These are phyloP conservation scores for Poteriospumella lacustris DNA, from an alignment of 108 stramenopile species.

Conservation along the genomic window DNA sequence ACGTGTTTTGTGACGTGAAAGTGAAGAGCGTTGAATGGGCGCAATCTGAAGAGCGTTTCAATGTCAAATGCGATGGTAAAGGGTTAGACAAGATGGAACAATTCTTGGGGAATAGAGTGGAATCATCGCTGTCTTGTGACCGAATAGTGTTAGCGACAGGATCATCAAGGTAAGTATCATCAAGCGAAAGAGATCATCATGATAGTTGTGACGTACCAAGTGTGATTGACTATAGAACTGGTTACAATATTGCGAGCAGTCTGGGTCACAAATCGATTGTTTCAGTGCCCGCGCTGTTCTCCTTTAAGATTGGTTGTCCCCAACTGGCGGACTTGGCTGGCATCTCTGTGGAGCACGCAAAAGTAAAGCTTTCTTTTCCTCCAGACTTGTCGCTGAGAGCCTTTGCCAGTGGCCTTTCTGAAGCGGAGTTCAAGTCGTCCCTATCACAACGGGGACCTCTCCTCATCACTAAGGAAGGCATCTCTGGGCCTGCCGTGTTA, in stretches of 20 bases:
- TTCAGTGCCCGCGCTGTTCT: background rate
- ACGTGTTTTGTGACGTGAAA: background rate
- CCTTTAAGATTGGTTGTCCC: background rate
- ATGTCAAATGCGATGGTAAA: too few species aligned
- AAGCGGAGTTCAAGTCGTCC: too few species aligned
- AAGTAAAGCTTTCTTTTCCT: too few species aligned
- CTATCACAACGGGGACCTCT: background rate
- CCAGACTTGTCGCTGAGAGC: too few species aligned
- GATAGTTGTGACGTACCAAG: background rate
- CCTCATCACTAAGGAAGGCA: constrained; percentile 26
- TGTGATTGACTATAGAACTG: background rate
- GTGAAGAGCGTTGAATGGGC: background rate
- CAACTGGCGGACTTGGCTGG: background rate
- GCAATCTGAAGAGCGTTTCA: too few species aligned
- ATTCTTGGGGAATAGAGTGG: background rate
- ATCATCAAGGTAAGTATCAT: background rate
- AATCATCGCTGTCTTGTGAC: background rate
- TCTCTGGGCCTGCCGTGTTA: constrained; percentile 25
- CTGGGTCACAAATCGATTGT: background rate
- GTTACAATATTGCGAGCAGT: background rate
- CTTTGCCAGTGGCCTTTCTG: too few species aligned
- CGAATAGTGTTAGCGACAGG: constrained; percentile 1
- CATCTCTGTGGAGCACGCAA: too few species aligned
- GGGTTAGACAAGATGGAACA: background rate
- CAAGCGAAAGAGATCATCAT: background rate